Evolutionary conservation across 2,329 filamentous ascomycete species (phyloP).

Genomic region (Penicillium sp.): DNA sequence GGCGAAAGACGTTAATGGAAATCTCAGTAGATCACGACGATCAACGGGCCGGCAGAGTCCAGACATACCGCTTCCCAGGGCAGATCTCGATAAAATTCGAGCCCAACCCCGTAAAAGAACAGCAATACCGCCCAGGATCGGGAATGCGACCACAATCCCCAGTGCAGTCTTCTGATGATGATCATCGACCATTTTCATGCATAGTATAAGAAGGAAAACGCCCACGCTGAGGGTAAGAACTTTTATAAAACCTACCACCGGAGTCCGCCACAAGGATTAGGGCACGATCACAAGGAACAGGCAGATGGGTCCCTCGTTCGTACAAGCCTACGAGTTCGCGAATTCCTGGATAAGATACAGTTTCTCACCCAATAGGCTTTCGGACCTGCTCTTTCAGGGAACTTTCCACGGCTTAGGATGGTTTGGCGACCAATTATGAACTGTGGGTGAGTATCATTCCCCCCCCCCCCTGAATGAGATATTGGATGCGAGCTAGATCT

Average conservation of each 20-base stretch:
- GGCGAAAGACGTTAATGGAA: neutral
- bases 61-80: conserved; percentile 21
- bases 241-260: neutral
- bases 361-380: neutral
- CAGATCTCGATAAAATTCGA: conserved; percentile 22
- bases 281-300: neutral
- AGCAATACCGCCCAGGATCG: conserved; percentile 23
- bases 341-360: neutral
- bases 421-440: neutral
- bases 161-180: conserved; percentile 24
- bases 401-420: neutral
- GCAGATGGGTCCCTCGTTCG: neutral
- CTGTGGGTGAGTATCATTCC: neutral
- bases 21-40: neutral
- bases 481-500: neutral
- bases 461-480: neutral
- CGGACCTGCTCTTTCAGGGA: too few species aligned
- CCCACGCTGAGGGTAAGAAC: neutral
- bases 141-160: conserved; percentile 25
- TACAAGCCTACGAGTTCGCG: neutral
- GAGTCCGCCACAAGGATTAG: neutral
- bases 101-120: conserved; percentile 28
- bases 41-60: neutral
- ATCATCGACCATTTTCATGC: conserved; percentile 21
- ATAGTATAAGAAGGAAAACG: neutral